Conservation (phyloP, 768 basidiomycete species). For the Psilocybe subaeruginosa region DNA sequence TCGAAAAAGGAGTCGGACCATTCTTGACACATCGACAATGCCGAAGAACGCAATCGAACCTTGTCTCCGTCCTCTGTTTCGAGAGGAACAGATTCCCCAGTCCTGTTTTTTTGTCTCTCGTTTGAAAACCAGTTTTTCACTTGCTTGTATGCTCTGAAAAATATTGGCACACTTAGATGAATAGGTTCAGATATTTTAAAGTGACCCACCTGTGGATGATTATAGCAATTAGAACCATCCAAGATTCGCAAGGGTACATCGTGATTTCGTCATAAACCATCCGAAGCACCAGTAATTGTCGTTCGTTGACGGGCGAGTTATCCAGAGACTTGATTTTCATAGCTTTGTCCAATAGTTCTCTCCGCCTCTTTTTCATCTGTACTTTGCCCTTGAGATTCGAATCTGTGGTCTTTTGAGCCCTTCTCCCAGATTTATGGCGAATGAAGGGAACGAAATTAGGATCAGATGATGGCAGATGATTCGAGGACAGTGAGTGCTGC, state of each 20-base stretch:
- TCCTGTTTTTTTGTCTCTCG: slow-evolving; percentile 52
- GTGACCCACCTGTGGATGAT: slow-evolving; percentile 52
- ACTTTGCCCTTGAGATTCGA: slow-evolving; percentile 29
- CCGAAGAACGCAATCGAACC: slow-evolving; percentile 51
- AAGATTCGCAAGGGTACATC: slow-evolving; percentile 64
- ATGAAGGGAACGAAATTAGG: slow-evolving; percentile 28
- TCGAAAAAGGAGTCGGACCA: slow-evolving; percentile 69
- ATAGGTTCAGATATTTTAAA: neutral
- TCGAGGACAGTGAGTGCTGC: slow-evolving; percentile 32
- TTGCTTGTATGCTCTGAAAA: slow-evolving; percentile 55
- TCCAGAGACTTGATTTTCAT: slow-evolving; percentile 46
- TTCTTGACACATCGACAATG: slow-evolving; percentile 49
- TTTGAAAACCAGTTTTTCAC: slow-evolving; percentile 74
- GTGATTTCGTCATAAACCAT: slow-evolving; percentile 71
- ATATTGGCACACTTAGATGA: neutral
- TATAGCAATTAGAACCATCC: slow-evolving; percentile 61
- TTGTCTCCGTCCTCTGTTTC: slow-evolving; percentile 43
- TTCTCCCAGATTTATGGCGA: slow-evolving; percentile 28
- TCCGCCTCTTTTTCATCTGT: slow-evolving; percentile 34
- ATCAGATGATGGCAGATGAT: slow-evolving; percentile 24
- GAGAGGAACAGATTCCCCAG: slow-evolving; percentile 41
- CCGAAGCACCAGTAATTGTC: slow-evolving; percentile 59
- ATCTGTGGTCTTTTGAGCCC: slow-evolving; percentile 26
- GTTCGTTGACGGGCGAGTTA: slow-evolving; percentile 59
- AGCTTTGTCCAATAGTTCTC: slow-evolving; percentile 37